Percentiles rank a stretch among this genome's conserved stretches.
These are phyloP conservation scores for Suillus alpinus DNA, from an alignment of 768 basidiomycete species.

Conservation along the genomic window DNA sequence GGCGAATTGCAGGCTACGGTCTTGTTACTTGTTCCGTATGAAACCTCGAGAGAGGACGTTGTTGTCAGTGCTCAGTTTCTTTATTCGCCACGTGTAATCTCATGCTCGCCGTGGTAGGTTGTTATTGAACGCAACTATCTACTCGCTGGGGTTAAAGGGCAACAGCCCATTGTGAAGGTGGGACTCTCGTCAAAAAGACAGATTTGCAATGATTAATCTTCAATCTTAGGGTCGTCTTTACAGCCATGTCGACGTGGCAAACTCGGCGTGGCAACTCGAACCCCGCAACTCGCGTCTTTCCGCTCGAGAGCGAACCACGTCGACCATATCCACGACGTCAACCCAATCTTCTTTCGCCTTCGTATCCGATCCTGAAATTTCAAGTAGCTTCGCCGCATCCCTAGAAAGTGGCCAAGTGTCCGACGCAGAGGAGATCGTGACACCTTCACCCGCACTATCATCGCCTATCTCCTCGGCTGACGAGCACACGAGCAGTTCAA, in stretches of 20 bases:
- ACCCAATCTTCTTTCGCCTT: slow-evolving; percentile 81
- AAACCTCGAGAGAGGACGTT: slow-evolving; percentile 69
- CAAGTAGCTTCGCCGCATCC: slow-evolving; percentile 81
- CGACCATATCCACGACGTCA: slow-evolving; percentile 70
- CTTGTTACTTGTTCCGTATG: slow-evolving; percentile 68
- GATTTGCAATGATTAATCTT: background rate
- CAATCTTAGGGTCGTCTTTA: slow-evolving; percentile 66
- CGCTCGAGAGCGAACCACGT: slow-evolving; percentile 69
- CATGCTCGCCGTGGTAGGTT: slow-evolving; percentile 43
- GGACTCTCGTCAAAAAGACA: slow-evolving; percentile 15
- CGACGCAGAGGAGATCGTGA: slow-evolving; percentile 62
- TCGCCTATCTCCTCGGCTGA: slow-evolving; percentile 65
- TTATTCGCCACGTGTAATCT: background rate
- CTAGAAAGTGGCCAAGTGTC: slow-evolving; percentile 72
- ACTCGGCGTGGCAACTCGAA: slow-evolving; percentile 80
- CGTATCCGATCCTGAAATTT: slow-evolving; percentile 81
- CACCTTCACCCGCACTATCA: slow-evolving; percentile 55
- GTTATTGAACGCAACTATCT: slow-evolving; percentile 69
- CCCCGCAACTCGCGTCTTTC: slow-evolving; percentile 44
- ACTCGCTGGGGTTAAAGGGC: slow-evolving; percentile 69
- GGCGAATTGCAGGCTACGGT: slow-evolving; percentile 61
- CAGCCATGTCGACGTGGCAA: slow-evolving; percentile 60
- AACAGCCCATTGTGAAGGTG: slow-evolving; percentile 73
- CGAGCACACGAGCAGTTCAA: slow-evolving; percentile 31
- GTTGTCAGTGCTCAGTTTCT: slow-evolving; percentile 41